These are phyloP conservation scores for Pyronema omphalodes DNA, from an alignment of 495 filamentous ascomycete genomes.

Conservation along the genomic window DNA sequence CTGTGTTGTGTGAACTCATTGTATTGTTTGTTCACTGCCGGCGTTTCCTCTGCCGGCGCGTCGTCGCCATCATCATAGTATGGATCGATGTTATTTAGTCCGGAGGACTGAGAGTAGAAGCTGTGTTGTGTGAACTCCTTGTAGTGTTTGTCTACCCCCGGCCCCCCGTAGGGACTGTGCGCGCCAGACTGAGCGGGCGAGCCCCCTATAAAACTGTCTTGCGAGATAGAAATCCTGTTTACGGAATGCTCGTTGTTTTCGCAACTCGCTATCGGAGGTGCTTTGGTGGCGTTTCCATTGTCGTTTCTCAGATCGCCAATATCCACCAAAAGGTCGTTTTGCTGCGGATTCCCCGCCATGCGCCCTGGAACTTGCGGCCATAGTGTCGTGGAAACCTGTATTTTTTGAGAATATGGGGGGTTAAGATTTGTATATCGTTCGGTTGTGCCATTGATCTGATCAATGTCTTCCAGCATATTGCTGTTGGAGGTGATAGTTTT, in stretches of 20 bases:
- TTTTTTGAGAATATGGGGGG: neutral
- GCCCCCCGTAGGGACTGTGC: slow-evolving; percentile 1
- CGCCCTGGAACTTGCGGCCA: neutral
- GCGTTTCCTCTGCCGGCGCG: slow-evolving; percentile 26
- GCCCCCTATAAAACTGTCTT: slow-evolving; percentile 79
- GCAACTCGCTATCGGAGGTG: slow-evolving; percentile 13
- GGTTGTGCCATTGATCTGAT: too few species aligned
- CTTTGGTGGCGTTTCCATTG: slow-evolving; percentile 21
- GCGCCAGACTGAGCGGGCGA: slow-evolving; percentile 4
- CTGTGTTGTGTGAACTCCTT: slow-evolving; percentile 13
- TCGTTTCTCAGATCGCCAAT: slow-evolving; percentile 23
- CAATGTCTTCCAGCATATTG: too few species aligned
- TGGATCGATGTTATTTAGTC: slow-evolving; percentile 65
- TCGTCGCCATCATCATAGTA: slow-evolving; percentile 76
- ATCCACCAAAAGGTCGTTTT: slow-evolving; percentile 23
- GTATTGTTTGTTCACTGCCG: slow-evolving; percentile 9
- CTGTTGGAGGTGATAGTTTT: too few species aligned
- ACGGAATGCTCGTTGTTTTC: slow-evolving; percentile 21
- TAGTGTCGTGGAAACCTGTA: too few species aligned
- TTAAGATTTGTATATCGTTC: neutral
- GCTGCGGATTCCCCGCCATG: slow-evolving; percentile 22
- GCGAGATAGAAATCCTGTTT: slow-evolving; percentile 65
- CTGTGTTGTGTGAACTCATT: slow-evolving; percentile 14
- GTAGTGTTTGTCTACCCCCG: neutral
- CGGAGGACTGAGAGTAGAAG: slow-evolving; percentile 71